Conservation (phyloP, 2,329 filamentous ascomycete species). For the Paramyrothecium sp. region DNA sequence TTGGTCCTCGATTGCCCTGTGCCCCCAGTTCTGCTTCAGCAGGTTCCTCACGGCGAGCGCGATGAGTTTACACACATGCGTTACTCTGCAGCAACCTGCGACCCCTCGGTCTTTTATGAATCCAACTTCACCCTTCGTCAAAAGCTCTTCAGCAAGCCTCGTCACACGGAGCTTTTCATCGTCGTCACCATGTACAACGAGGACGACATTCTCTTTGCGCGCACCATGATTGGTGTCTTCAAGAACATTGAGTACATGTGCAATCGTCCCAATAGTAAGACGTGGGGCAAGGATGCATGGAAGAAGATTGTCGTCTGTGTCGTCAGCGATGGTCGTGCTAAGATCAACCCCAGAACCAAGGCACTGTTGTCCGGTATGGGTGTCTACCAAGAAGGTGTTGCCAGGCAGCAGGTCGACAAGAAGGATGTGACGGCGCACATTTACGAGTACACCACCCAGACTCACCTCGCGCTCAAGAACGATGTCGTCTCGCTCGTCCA, state of each 20-base stretch:
- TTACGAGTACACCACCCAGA: constrained; percentile 91
- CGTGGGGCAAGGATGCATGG: constrained; percentile 98
- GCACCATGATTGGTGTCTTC: constrained; percentile 95
- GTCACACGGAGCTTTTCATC: constrained; percentile 94
- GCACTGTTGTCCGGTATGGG: constrained; percentile 90
- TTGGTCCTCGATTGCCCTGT: constrained; percentile 96
- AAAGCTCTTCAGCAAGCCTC: constrained; percentile 84
- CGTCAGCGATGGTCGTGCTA: constrained; percentile 93
- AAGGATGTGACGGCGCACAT: constrained; percentile 97
- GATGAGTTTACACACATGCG: constrained; percentile 92
- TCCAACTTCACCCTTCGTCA: constrained; percentile 91
- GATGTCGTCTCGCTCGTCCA: constrained; percentile 81
- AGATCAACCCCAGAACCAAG: constrained; percentile 91
- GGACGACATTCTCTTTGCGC: constrained; percentile 91
- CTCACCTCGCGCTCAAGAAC: constrained; percentile 86
- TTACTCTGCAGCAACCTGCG: constrained; percentile 92
- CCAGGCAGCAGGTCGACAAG: constrained; percentile 94
- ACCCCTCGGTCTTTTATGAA: constrained; percentile 83
- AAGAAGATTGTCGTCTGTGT: constrained; percentile 99
- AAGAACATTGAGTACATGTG: constrained; percentile 99
- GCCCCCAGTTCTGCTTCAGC: constrained; percentile 81
- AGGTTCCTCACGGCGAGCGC: constrained; percentile 86
- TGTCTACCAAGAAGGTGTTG: constrained; percentile 97
- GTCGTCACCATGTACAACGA: constrained; percentile 99
- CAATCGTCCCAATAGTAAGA: constrained; percentile 87